Conservation (phyloP, 2,329 filamentous ascomycete species). For the Pyricularia grisea region DNA sequence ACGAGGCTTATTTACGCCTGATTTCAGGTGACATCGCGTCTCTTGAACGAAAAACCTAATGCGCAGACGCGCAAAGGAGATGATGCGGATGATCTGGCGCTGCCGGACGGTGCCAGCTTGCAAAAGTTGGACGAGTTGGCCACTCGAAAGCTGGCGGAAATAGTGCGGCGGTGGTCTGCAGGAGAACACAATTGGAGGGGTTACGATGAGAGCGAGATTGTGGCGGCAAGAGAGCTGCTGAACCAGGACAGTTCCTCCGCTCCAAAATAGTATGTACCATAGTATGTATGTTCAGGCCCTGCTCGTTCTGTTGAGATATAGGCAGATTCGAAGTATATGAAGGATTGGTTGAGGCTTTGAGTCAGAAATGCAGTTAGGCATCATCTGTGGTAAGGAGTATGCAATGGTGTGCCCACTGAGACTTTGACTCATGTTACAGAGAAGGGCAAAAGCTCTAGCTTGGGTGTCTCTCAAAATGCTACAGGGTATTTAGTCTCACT, state of each 20-base stretch:
- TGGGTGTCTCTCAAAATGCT: not conserved
- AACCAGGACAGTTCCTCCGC: constrained; percentile 37
- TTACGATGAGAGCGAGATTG: constrained; percentile 62
- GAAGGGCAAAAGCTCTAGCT: not conserved
- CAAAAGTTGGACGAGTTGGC: constrained; percentile 63
- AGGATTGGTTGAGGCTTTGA: not conserved
- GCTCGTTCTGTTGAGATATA: not conserved
- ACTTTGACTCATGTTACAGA: not conserved
- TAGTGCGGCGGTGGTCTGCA: constrained; percentile 54
- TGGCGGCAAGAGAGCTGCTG: constrained; percentile 60
- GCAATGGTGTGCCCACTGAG: not conserved
- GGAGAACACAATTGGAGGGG: constrained; percentile 61
- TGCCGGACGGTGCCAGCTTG: constrained; percentile 49
- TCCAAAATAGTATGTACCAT: constrained; percentile 25
- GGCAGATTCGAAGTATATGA: not conserved
- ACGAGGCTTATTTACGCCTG: not conserved
- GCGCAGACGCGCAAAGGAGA: constrained; percentile 27
- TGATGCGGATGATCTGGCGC: constrained; percentile 38
- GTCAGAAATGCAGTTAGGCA: not conserved
- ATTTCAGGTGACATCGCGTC: constrained; percentile 35
- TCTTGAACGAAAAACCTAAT: constrained; percentile 35
- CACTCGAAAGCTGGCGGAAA: constrained; percentile 66
- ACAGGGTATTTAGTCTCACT: not conserved
- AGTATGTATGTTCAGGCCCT: not conserved
- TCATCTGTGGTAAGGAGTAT: not conserved